Evolutionary conservation across 2,329 filamentous ascomycete genomes (phyloP), one percentile per base, ranked within the genome.

Genomic region (Fusarium nygamai): DNA sequence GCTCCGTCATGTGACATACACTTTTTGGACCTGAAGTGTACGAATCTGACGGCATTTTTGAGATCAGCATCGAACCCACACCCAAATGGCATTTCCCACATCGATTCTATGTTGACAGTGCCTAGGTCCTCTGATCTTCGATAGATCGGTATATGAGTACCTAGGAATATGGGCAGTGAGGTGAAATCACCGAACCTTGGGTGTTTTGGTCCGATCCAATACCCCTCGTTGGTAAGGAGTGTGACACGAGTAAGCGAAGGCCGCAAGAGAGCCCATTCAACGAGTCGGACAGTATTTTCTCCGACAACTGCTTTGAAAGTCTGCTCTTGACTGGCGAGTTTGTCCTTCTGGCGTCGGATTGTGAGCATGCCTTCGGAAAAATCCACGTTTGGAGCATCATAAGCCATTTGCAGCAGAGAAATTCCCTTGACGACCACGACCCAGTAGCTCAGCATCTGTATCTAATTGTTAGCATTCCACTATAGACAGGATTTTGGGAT

Each of bases 1-100:
- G 5, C 0, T 0, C 46, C 14, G 14, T 31, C 2, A 6, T 31
- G 27, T 5, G 9, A 4, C 46, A 48, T 12, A 1, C 20, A 48
- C 7, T 3, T 5, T 31, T 6, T 3, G 4, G 27, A 31, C 14
- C 4, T 12, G 4, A 0, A 3, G 27, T 31, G 14, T 22, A 17
- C 9, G 6, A 48, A 48, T 31, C 9, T 31, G 27, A 31, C 9
- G 16, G 27, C 46, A n/a, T 48, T 4, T 29, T 20, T 48, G 19
- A 48, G 46, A 29, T 11, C 13, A 13, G 46, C 46, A 3, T 16
- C 4, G 20, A 29, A 22, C 6, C 0, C 27, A 17, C 20, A 0
- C 13, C 46, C 27, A 5, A 31, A 48, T 31, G 9, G 6, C 14
- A 48, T 48, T 11, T 22, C 7, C 46, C 20, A 48, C 13, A 3